Evolutionary conservation across 1,139 yeast species (phyloP), one percentile per base, ranked within the genome.

Genomic region (Wickerhamomyces sp.): DNA sequence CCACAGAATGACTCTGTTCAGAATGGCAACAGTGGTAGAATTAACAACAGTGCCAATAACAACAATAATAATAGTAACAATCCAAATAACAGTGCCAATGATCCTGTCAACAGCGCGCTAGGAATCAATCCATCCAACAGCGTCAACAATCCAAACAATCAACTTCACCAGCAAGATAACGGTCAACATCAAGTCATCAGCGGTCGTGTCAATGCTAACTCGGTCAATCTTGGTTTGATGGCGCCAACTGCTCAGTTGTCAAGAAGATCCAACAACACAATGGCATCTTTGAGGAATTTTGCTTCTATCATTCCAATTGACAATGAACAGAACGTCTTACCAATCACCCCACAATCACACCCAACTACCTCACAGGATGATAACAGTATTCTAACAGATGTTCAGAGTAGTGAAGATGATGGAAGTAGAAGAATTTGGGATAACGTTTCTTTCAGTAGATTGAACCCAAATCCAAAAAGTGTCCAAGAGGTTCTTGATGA

Each of bases 401-500:
- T 28, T 3, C 20, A 21, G 22, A 19, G 15, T 22, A 15, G 36
- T 22, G 43, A 37, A 5, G 45, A 30, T 16, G 44, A 42, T 5
- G 42, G 33, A 6, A 15, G 35, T n/a, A 38, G 46, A 28, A 40
- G 44, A 23, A 24, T 42, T 23, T 46, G 51, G 51, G 42, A 41
- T 4, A 29, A 28, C 15, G 41, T 46, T 4, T 35, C 38, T 2
- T 49, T 51, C 38, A 32, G 23, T 14, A 39, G 40, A 24, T 29
- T 51, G 13, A 47, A 49, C 26, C 47, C 53, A 12, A 40, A 39
- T 19, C 53, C 52, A 23, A 44, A 43, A 28, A 23, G 40, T 9
- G 55, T 51, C 10, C 44, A 42, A 13, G 53, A 51, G 21, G 49
- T 47, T 3, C 22, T 51, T 19, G 53, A 47, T 21, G 55, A 51